Percentiles rank a stretch among this genome's conserved stretches.
Conservation (phyloP, 139 green algal species). For the Bryopsis sp. region DNA sequence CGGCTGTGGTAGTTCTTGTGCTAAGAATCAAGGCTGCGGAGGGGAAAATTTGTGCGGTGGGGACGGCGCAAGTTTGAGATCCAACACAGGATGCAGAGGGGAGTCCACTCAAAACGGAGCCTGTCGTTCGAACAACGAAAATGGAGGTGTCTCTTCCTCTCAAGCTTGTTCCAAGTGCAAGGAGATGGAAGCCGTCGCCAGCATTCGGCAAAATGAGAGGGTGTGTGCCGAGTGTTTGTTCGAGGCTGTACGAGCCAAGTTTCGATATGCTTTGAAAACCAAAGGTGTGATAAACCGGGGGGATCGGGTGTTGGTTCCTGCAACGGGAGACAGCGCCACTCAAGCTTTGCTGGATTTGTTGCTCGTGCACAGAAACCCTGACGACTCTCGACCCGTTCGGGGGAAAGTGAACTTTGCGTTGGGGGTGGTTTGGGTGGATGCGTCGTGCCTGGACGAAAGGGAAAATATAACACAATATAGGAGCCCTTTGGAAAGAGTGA, state of each 20-base stretch:
- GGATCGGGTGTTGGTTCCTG: background rate
- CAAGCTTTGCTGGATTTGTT: background rate
- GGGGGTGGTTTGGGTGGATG: background rate
- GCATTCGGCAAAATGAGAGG: background rate
- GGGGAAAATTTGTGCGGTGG: too few relatives aligned
- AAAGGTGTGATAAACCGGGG: background rate
- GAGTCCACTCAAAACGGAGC: too few relatives aligned
- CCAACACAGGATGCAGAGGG: too few relatives aligned
- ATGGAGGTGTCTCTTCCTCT: too few relatives aligned
- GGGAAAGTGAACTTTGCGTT: constrained; percentile 1
- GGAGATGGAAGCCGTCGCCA: too few relatives aligned
- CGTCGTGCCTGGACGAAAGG: background rate
- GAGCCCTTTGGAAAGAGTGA: background rate
- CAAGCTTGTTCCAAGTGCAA: too few relatives aligned
- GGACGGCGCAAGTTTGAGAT: too few relatives aligned
- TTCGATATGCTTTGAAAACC: background rate
- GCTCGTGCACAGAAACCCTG: background rate
- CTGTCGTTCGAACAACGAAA: too few relatives aligned
- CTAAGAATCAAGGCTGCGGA: too few relatives aligned
- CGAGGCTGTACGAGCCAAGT: background rate
- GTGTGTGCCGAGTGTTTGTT: background rate
- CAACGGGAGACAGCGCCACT: background rate
- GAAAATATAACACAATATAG: background rate
- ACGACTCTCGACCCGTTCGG: background rate
- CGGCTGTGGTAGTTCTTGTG: too few relatives aligned